Conservation (phyloP, 345 rosid genomes). For the Erucastrum elatum region DNA sequence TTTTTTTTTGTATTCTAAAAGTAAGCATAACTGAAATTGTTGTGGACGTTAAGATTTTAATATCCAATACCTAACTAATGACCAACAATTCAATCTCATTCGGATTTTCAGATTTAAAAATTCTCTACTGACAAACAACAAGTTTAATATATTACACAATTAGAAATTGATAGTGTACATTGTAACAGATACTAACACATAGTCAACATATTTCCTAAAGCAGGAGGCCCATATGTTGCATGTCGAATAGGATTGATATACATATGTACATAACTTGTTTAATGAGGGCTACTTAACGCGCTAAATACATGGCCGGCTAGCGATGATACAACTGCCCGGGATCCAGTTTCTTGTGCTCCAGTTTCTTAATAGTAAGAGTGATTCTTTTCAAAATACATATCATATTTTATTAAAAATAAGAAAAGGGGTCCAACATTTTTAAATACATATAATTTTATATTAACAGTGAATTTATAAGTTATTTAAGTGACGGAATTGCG, state of each 20-base stretch:
- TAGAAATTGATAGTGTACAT: slow-evolving; percentile 17
- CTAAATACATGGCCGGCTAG: no score
- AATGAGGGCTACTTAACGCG: slow-evolving; percentile 12
- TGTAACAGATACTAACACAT: not conserved
- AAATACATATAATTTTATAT: no score
- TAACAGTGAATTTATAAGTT: no score
- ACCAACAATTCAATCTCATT: not conserved
- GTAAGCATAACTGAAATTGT: not conserved
- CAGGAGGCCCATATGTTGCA: slow-evolving; percentile 2
- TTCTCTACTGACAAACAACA: slow-evolving; percentile 11
- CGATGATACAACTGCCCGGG: no score
- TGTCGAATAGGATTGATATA: slow-evolving; percentile 5
- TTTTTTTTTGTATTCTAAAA: no score
- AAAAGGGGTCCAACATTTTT: no score
- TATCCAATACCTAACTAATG: slow-evolving; percentile 13
- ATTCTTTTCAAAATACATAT: no score
- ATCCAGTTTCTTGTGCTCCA: no score
- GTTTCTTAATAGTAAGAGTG: no score
- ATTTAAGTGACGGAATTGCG: no score
- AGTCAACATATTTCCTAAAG: slow-evolving; percentile 26
- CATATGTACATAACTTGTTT: slow-evolving; percentile 16
- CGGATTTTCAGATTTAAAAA: slow-evolving; percentile 7
- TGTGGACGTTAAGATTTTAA: slow-evolving; percentile 32
- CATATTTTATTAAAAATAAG: no score
- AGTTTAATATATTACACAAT: not conserved